A percentile compares a stretch with the other conserved stretches of the same genome.
Conservation (phyloP, 2,329 filamentous ascomycete species). For the Hypoxylon sp. region DNA sequence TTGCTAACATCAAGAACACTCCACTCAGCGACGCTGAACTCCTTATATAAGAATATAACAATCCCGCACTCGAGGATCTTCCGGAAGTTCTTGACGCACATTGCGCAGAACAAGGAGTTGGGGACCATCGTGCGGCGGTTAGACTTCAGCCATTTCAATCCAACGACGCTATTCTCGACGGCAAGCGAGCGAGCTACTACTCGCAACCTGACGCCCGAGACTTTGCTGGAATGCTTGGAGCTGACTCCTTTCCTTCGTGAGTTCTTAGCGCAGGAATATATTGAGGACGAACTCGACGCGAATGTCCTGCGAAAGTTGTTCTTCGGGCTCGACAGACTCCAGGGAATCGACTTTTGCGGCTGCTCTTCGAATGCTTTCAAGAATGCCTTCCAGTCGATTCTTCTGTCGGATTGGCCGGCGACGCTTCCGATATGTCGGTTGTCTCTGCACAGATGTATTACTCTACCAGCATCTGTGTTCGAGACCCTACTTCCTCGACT, state of each 20-base stretch:
- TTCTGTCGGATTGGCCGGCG: constrained; percentile 68
- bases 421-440: constrained; percentile 74
- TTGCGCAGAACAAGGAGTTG: constrained; percentile 75
- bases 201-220: constrained; percentile 81
- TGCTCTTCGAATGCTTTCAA: constrained; percentile 79
- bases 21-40: constrained; percentile 79
- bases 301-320: constrained; percentile 80
- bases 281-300: constrained; percentile 81
- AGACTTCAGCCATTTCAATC: constrained; percentile 90
- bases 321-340: constrained; percentile 73
- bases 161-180: constrained; percentile 80
- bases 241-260: constrained; percentile 82
- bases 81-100: constrained; percentile 81
- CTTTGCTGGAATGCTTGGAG: constrained; percentile 78
- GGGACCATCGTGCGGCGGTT: constrained; percentile 83
- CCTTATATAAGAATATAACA: constrained; percentile 84
- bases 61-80: constrained; percentile 88
- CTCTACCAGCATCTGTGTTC: constrained; percentile 76
- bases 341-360: constrained; percentile 82
- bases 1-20: constrained; percentile 82
- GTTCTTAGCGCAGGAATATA: constrained; percentile 84
- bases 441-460: constrained; percentile 84
- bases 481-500: constrained; percentile 80
- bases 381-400: constrained; percentile 71
- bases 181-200: constrained; percentile 81